These are phyloP conservation scores for Mucuna pruriens DNA, from an alignment of 306 rosid genomes.

Conservation along the genomic window DNA sequence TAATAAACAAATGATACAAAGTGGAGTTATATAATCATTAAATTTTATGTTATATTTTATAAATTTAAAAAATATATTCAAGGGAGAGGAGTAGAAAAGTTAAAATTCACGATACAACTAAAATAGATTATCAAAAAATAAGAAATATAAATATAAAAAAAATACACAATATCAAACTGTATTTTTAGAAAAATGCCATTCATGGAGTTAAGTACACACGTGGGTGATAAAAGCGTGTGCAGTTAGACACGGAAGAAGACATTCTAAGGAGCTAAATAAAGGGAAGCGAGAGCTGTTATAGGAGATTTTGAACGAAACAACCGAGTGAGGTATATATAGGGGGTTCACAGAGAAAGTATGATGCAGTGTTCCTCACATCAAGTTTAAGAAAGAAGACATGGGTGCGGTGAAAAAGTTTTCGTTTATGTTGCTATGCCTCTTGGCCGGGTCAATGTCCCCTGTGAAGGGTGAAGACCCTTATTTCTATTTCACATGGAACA, in stretches of 20 bases:
- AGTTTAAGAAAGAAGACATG: slow-evolving; percentile 41
- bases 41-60: too few species aligned
- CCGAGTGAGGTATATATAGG: slow-evolving; percentile 34
- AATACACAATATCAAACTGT: too few species aligned
- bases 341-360: background rate
- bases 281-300: slow-evolving; percentile 17
- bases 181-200: background rate
- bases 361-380: background rate
- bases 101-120: too few species aligned
- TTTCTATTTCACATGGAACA: slow-evolving; percentile 69
- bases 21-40: too few species aligned
- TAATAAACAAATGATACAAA: too few species aligned
- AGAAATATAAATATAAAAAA: too few species aligned
- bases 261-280: slow-evolving; percentile 41
- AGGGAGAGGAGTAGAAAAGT: too few species aligned
- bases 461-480: slow-evolving; percentile 71
- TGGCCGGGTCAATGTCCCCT: slow-evolving; percentile 29
- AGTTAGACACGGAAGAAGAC: background rate
- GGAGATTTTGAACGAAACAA: slow-evolving; percentile 34
- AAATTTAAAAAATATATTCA: too few species aligned
- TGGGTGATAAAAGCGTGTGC: too few species aligned
- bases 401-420: background rate
- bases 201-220: background rate
- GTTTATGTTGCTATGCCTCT: slow-evolving; percentile 47
- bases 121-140: too few species aligned